Percentiles rank a stretch among this genome's conserved stretches.
Conservation (phyloP, 2,329 filamentous ascomycete genomes). For the Fusarium graminum region DNA sequence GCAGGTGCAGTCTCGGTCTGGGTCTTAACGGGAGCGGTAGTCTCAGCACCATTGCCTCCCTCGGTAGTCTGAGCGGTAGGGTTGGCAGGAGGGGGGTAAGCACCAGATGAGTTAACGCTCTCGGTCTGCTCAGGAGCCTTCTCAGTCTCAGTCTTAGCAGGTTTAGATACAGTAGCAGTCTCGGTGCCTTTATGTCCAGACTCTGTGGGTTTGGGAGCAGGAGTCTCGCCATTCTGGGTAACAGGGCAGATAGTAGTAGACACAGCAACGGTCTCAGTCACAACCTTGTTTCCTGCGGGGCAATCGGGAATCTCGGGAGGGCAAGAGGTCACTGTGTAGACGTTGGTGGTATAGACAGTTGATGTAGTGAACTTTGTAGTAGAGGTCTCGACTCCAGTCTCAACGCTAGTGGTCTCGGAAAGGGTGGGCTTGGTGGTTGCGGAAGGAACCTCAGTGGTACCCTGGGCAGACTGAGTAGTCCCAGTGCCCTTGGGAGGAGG, state of each 20-base stretch:
- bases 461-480: slow-evolving; percentile 4
- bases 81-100: slow-evolving; percentile 9
- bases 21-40: not conserved
- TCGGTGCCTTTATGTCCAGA: slow-evolving; percentile 2
- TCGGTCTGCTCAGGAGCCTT: slow-evolving; percentile 7
- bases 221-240: slow-evolving; percentile 35
- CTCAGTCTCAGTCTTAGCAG: slow-evolving; percentile 8
- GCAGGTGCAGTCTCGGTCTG: not conserved
- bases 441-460: slow-evolving; percentile 14
- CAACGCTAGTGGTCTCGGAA: slow-evolving; percentile 1
- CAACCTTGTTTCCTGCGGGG: slow-evolving; percentile 30
- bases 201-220: slow-evolving; percentile 1
- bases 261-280: slow-evolving; percentile 44
- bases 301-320: slow-evolving; percentile 40
- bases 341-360: slow-evolving; percentile 43
- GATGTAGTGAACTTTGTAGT: slow-evolving; percentile 36
- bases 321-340: slow-evolving; percentile 43
- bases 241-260: slow-evolving; percentile 45
- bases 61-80: slow-evolving; percentile 2
- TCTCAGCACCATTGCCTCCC: not conserved
- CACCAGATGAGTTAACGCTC: slow-evolving; percentile 4
- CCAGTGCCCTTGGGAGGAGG: slow-evolving; percentile 22
- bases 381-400: not conserved
- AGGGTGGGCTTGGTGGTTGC: slow-evolving; percentile 20
- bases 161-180: not conserved